A percentile compares a stretch with the other conserved stretches of the same genome.
Evolutionary conservation across 768 basidiomycete genomes (phyloP).

Genomic region (Kwoniella dejecticola): DNA sequence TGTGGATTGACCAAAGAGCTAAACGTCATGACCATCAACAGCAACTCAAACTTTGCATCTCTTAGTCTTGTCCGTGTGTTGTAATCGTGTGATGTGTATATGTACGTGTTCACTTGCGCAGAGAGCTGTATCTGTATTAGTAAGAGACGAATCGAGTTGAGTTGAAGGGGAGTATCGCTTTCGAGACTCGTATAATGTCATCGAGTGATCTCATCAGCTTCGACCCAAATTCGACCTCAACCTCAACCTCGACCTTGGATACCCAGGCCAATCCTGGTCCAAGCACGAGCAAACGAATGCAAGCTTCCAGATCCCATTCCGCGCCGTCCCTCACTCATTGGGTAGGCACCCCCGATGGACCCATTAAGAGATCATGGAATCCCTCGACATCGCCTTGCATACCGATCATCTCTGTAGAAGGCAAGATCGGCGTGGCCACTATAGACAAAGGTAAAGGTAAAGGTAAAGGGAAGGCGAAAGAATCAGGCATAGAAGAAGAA

Average conservation of each 20-base stretch:
- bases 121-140: too few species aligned
- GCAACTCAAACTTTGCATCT: too few species aligned
- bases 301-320: slow-evolving; percentile 9
- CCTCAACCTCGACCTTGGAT: too few species aligned
- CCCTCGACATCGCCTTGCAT: slow-evolving; percentile 4
- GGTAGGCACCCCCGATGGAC: slow-evolving; percentile 2
- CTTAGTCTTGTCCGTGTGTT: too few species aligned
- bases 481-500: slow-evolving; percentile 6
- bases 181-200: too few species aligned
- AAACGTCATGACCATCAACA: not conserved
- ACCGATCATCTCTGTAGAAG: slow-evolving; percentile 4
- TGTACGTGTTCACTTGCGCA: too few species aligned
- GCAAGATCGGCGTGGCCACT: slow-evolving; percentile 6
- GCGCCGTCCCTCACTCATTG: slow-evolving; percentile 12
- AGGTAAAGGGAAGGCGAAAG: not conserved
- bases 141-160: too few species aligned
- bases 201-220: too few species aligned
- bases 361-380: slow-evolving; percentile 20
- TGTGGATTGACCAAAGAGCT: not conserved
- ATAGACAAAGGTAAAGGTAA: slow-evolving; percentile 9
- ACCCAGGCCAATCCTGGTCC: not conserved
- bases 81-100: too few species aligned
- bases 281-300: not conserved
- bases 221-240: too few species aligned
- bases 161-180: too few species aligned